Evolutionary conservation across 768 basidiomycete species (phyloP).

Genomic region (Jaapia argillacea): DNA sequence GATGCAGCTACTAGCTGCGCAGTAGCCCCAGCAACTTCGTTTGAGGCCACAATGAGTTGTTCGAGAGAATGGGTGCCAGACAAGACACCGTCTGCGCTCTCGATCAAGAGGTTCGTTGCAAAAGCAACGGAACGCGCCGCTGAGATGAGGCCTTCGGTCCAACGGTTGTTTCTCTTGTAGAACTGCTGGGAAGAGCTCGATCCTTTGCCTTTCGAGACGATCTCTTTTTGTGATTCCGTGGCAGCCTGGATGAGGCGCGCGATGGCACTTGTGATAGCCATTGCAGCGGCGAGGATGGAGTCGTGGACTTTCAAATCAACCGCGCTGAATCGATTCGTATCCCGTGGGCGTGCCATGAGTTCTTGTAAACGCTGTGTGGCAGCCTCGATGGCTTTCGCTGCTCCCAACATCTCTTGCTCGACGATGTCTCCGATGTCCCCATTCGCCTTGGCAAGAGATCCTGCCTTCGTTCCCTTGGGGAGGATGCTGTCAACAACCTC

Average conservation of each 20-base stretch:
- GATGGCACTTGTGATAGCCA: slow-evolving; percentile 95
- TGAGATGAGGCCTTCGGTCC: slow-evolving; percentile 98
- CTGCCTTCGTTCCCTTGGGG: slow-evolving; percentile 71
- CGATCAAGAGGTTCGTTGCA: slow-evolving; percentile 90
- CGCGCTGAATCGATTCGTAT: slow-evolving; percentile 78
- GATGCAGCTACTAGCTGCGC: slow-evolving; percentile 98
- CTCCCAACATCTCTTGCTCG: slow-evolving; percentile 91
- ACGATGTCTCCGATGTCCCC: slow-evolving; percentile 96
- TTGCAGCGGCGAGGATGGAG: slow-evolving; percentile 85
- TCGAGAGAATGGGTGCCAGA: slow-evolving; percentile 95
- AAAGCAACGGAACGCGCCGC: slow-evolving; percentile 98
- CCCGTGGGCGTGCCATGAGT: slow-evolving; percentile 86
- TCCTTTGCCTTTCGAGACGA: slow-evolving; percentile 91
- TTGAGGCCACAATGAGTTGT: slow-evolving; percentile 99
- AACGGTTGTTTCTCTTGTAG: slow-evolving; percentile 99
- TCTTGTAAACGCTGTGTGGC: slow-evolving; percentile 86
- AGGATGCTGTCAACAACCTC: slow-evolving; percentile 80
- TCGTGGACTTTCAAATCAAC: slow-evolving; percentile 97
- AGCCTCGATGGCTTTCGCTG: slow-evolving; percentile 86
- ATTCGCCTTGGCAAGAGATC: slow-evolving; percentile 62
- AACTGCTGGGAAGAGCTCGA: slow-evolving; percentile 91
- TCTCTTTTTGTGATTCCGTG: slow-evolving; percentile 97
- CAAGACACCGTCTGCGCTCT: slow-evolving; percentile 94
- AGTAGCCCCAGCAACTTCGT: slow-evolving; percentile 94
- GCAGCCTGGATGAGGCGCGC: slow-evolving; percentile 92